A percentile compares a stretch with the other conserved stretches of the same genome.
phyloP scores from a whole-genome alignment of 192 early-diverging fungal genomes.

The Coemansia sp. region DNA sequence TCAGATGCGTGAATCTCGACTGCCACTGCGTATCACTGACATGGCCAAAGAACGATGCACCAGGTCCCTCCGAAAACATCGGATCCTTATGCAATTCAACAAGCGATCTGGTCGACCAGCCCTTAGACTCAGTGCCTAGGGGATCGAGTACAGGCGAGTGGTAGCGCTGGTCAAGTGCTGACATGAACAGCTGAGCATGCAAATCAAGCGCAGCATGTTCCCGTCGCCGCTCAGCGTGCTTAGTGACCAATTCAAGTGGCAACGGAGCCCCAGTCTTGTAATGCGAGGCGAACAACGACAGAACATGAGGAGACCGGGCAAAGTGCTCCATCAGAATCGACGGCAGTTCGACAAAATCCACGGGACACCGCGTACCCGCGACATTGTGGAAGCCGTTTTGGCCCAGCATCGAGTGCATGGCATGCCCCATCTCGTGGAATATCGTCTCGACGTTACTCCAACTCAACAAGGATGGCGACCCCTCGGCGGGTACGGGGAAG shows the following conservation, averaged over 20 bases:
- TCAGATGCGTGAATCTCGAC: constrained; percentile 88
- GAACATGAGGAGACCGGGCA: constrained; percentile 71
- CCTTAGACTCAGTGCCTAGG: background rate
- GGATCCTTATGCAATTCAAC: constrained; percentile 60
- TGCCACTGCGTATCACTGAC: constrained; percentile 83
- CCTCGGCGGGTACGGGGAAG: constrained; percentile 57
- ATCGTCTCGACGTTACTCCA: constrained; percentile 91
- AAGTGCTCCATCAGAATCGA: constrained; percentile 96
- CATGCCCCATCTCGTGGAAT: constrained; percentile 99
- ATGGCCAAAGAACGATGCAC: constrained; percentile 68
- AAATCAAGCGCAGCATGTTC: constrained; percentile 74
- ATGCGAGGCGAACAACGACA: constrained; percentile 76
- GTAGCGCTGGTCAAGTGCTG: constrained; percentile 88
- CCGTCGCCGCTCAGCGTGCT: constrained; percentile 59
- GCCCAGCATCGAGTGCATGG: constrained; percentile 96
- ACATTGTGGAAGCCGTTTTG: constrained; percentile 97
- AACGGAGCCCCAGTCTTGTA: constrained; percentile 69
- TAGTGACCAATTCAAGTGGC: constrained; percentile 58
- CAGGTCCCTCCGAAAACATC: constrained; percentile 42
- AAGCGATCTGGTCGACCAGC: constrained; percentile 59
- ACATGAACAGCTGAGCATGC: constrained; percentile 89
- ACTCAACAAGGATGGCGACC: constrained; percentile 67
- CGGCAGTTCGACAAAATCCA: constrained; percentile 98
- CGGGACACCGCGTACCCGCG: constrained; percentile 88
- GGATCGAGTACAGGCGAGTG: constrained; percentile 64